Evolutionary conservation across 2,329 filamentous ascomycete species (phyloP), one percentile per base, ranked within the genome.

Genomic region (Penicillium expansum): DNA sequence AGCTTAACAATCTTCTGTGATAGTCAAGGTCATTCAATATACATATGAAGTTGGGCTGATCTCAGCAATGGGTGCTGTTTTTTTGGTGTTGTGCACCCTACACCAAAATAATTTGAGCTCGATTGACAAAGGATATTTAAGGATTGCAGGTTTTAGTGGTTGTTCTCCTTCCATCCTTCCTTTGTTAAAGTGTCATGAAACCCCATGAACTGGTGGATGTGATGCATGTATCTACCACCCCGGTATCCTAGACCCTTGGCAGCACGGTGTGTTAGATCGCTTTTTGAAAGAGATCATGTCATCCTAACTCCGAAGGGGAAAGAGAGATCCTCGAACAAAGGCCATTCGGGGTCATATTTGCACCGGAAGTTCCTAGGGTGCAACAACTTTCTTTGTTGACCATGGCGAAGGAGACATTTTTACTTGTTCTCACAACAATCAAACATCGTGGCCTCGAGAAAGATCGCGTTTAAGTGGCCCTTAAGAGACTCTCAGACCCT

Each of bases 301-400:
- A 11, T 5, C 2, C 9, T 1, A 16, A 9, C 16, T 14, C 18
- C 33, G 10, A 48, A 18, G 13, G 5, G 42, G 41, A 32, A 48
- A 48, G 27, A 48, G 30, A 27, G 0, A 24, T 16, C 14, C 30
- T 16, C 2, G 1, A 39, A 56, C 35, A 56, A 52, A 52, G 48
- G 20, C 5, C 18, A 39, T 52, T 52, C 7, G n/a, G 18, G 7
- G 27, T 52, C 49, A 22, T 6, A 39, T 24, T 33, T 38, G 1
- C 20, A 37, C 41, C 1, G 2, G 41, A 9, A 2, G 20, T 18
- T 18, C 29, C 14, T 29, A 18, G 16, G 6, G 29, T 45, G 27
- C 33, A 45, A 16, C 29, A 3, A 41, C 11, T 6, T 41, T 35
- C 54, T 56, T 56, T 56, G 54, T 52, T 47, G 33, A 3, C 10